Conservation (phyloP, 2,329 filamentous ascomycete genomes). For the Trichophyton mentagrophytes region DNA sequence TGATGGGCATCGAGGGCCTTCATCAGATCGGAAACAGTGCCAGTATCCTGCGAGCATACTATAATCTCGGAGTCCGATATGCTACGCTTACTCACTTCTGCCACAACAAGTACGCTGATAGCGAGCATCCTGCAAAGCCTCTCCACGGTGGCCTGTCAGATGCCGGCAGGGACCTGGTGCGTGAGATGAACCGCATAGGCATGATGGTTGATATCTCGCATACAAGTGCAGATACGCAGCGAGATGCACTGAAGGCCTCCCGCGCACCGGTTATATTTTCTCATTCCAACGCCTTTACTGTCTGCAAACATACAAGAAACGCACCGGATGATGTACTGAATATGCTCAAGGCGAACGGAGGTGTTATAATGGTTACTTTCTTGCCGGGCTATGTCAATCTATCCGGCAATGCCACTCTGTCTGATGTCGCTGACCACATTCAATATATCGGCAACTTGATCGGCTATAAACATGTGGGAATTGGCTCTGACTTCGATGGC, state of each 20-base stretch:
- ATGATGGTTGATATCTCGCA: constrained; percentile 90
- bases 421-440: constrained; percentile 68
- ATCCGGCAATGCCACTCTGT: constrained; percentile 55
- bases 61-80: constrained; percentile 71
- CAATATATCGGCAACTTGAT: constrained; percentile 69
- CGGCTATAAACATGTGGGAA: constrained; percentile 74
- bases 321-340: constrained; percentile 73
- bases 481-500: constrained; percentile 84
- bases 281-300: constrained; percentile 65
- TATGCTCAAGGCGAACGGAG: constrained; percentile 58
- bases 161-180: constrained; percentile 54
- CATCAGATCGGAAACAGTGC: constrained; percentile 80
- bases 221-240: constrained; percentile 67
- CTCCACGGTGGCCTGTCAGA: constrained; percentile 54
- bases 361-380: constrained; percentile 87
- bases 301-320: constrained; percentile 84
- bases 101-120: constrained; percentile 79
- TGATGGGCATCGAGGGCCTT: constrained; percentile 71
- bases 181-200: constrained; percentile 87
- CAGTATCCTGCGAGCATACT: constrained; percentile 56
- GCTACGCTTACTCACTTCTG: constrained; percentile 87
- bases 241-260: constrained; percentile 62
- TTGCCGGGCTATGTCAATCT: constrained; percentile 62
- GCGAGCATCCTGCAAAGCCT: constrained; percentile 45
- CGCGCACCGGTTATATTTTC: constrained; percentile 76